Evolutionary conservation across 192 early-diverging fungal genomes (phyloP).

Genomic region (Dissophora ornata): DNA sequence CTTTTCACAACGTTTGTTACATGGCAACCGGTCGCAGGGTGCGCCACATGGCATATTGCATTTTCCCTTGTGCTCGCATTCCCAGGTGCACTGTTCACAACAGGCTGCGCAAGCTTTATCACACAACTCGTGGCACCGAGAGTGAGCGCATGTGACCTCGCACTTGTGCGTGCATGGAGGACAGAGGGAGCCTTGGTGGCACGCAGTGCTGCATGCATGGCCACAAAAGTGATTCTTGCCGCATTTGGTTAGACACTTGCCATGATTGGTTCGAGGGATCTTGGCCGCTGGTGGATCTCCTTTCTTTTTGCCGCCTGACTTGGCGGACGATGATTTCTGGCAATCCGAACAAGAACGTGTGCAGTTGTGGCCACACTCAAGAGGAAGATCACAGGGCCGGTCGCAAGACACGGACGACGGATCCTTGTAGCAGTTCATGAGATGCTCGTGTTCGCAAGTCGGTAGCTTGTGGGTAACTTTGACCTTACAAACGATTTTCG

Average conservation of each 20-base stretch:
- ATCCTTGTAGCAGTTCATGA: constrained; percentile 36
- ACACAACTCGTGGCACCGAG: constrained; percentile 52
- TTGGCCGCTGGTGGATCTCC: not conserved
- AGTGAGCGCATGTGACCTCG: constrained; percentile 52
- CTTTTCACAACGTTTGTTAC: constrained; percentile 61
- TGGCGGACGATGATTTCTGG: too few species aligned
- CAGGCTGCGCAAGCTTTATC: constrained; percentile 58
- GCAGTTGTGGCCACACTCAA: constrained; percentile 59
- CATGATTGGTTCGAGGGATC: constrained; percentile 23
- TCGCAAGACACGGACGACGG: constrained; percentile 17
- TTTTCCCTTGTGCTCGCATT: constrained; percentile 58
- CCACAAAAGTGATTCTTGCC: constrained; percentile 47
- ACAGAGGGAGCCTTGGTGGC: constrained; percentile 43
- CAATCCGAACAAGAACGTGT: constrained; percentile 54
- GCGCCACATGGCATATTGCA: constrained; percentile 67
- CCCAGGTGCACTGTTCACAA: constrained; percentile 61
- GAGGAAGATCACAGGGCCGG: constrained; percentile 19
- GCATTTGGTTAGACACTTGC: constrained; percentile 56
- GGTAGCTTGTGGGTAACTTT: constrained; percentile 35
- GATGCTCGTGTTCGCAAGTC: constrained; percentile 55
- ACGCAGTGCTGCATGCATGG: constrained; percentile 17
- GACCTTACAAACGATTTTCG: constrained; percentile 23
- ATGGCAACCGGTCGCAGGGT: constrained; percentile 68
- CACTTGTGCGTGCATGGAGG: constrained; percentile 51
- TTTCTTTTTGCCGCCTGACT: too few species aligned